Conservation (phyloP, 768 basidiomycete genomes). For the Collybia sp. region DNA sequence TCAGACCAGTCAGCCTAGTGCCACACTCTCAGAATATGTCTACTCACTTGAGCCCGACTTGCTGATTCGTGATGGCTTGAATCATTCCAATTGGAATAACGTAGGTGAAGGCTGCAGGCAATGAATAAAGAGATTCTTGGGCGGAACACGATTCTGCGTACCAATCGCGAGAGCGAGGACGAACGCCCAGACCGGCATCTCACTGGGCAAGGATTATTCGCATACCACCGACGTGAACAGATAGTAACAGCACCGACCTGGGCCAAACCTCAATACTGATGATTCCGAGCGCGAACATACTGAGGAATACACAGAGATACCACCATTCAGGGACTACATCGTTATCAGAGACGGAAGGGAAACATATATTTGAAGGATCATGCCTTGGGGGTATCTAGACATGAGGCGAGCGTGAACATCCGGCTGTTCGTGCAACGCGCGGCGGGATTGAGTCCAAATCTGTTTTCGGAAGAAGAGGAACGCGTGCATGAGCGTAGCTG, state of each 20-base stretch:
- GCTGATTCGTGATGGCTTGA: constrained; percentile 75
- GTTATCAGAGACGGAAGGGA: constrained; percentile 20
- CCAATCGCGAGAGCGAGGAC: constrained; percentile 59
- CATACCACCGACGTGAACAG: neutral
- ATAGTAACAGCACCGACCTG: constrained; percentile 6
- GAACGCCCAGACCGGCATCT: constrained; percentile 39
- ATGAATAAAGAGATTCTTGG: neutral
- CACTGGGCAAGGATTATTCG: constrained; percentile 27
- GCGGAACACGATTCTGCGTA: constrained; percentile 15
- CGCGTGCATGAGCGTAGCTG: constrained; percentile 69
- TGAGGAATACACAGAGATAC: constrained; percentile 65
- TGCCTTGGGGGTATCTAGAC: constrained; percentile 73
- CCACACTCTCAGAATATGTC: no score
- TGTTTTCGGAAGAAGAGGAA: constrained; percentile 74
- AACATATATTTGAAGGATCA: constrained; percentile 76
- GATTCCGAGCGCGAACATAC: constrained; percentile 66
- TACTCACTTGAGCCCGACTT: constrained; percentile 50
- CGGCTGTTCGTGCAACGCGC: constrained; percentile 72
- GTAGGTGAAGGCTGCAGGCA: constrained; percentile 46
- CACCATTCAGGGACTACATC: constrained; percentile 70
- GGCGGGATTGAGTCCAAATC: constrained; percentile 66
- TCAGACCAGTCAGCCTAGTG: no score
- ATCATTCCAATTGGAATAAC: constrained; percentile 67
- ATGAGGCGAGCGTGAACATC: constrained; percentile 85
- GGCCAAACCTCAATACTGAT: constrained; percentile 71